Percentiles rank a stretch among this genome's conserved stretches.
Evolutionary conservation across 768 basidiomycete genomes (phyloP).

Genomic region (Scleroderma bovista): DNA sequence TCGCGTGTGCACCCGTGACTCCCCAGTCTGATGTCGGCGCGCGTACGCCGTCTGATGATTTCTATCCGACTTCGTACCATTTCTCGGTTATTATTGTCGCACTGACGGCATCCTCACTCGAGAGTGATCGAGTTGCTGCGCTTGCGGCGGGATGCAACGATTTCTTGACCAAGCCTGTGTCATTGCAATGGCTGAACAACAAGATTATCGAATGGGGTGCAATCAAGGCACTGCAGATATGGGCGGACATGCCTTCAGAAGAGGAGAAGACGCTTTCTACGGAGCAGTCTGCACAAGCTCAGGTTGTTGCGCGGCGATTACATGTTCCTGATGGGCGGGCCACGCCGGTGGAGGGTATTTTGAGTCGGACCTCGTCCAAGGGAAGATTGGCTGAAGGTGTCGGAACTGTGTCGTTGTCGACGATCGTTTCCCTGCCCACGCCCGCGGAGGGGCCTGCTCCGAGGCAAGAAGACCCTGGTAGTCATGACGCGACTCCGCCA

Average conservation of each 20-base stretch:
- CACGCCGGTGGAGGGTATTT: constrained; percentile 30
- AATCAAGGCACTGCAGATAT: constrained; percentile 91
- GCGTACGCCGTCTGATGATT: constrained; percentile 53
- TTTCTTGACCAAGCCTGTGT: constrained; percentile 96
- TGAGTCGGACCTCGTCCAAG: constrained; percentile 36
- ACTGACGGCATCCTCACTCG: constrained; percentile 94
- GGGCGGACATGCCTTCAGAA: constrained; percentile 76
- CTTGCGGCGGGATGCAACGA: constrained; percentile 98
- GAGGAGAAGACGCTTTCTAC: constrained; percentile 40
- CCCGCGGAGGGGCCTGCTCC: constrained; percentile 9
- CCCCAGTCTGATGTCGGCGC: constrained; percentile 48
- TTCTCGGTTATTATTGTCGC: constrained; percentile 99
- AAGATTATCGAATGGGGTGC: constrained; percentile 99
- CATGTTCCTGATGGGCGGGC: constrained; percentile 45
- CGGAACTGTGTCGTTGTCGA: constrained; percentile 16
- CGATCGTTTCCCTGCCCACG: constrained; percentile 6
- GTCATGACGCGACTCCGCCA: not conserved
- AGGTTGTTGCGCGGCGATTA: constrained; percentile 40
- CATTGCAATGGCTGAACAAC: constrained; percentile 90
- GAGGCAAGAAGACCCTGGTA: not conserved
- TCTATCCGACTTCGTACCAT: constrained; percentile 61
- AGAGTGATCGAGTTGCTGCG: constrained; percentile 93
- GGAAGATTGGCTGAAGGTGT: constrained; percentile 16
- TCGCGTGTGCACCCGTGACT: constrained; percentile 63
- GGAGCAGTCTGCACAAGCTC: constrained; percentile 44